A percentile compares a stretch with the other conserved stretches of the same genome.
Conservation (phyloP, 148 eudicot genomes). For the Arbutus unedo region DNA sequence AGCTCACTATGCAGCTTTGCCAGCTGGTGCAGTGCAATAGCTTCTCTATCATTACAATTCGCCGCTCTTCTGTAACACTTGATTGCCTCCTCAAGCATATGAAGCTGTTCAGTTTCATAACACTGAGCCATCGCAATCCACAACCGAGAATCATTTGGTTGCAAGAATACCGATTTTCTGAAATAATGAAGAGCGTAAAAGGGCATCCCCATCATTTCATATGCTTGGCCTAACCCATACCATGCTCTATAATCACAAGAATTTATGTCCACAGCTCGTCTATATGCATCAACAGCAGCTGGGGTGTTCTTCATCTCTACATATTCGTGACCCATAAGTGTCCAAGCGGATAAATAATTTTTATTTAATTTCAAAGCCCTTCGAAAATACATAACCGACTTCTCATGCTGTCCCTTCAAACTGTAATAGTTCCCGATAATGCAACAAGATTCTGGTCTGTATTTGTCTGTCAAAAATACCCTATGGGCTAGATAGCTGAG, state of each 20-base stretch:
- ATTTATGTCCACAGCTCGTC: constrained; percentile 91
- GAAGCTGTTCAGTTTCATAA: constrained; percentile 85
- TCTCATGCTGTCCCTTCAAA: constrained; percentile 93
- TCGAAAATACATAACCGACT: constrained; percentile 78
- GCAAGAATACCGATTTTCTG: constrained; percentile 76
- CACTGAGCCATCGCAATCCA: constrained; percentile 99
- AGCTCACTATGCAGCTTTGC: constrained; percentile 84
- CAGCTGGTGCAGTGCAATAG: constrained; percentile 82
- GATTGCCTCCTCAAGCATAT: constrained; percentile 91
- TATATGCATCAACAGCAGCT: constrained; percentile 93
- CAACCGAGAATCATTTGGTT: constrained; percentile 87
- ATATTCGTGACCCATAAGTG: constrained; percentile 93
- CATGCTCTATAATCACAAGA: constrained; percentile 95
- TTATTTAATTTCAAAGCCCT: constrained; percentile 90
- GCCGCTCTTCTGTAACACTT: constrained; percentile 88
- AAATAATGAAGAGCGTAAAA: constrained; percentile 87
- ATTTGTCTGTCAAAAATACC: constrained; percentile 81
- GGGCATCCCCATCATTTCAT: constrained; percentile 98
- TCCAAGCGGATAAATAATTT: constrained; percentile 94
- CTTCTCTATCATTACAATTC: constrained; percentile 85
- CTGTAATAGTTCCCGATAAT: constrained; percentile 96
- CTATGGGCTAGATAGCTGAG: constrained; percentile 90
- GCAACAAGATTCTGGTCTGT: constrained; percentile 97
- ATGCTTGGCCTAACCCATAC: constrained; percentile 99
- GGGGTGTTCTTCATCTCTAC: constrained; percentile 94